Conservation (phyloP, 164 flowering plant genomes). For the Chloranthus sessilifolius region DNA sequence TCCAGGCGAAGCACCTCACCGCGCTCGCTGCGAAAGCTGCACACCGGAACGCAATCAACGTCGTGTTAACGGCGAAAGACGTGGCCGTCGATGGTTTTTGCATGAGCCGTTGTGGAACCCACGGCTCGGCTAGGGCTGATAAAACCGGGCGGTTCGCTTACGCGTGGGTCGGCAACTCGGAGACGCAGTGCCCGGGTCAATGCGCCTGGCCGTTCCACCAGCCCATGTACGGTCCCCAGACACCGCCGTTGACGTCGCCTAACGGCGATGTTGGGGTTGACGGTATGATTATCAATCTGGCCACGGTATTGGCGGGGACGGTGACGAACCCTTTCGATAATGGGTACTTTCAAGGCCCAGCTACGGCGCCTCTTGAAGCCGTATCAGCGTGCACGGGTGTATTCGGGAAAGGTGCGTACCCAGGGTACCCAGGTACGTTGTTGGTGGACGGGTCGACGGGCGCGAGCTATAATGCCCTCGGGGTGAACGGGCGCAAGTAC, state of each 20-base stretch:
- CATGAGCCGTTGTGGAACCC: slow-evolving; percentile 47
- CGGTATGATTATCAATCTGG: slow-evolving; percentile 79
- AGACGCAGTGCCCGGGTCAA: slow-evolving; percentile 74
- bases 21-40: slow-evolving; percentile 29
- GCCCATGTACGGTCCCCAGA: slow-evolving; percentile 78
- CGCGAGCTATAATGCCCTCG: slow-evolving; percentile 77
- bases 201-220: slow-evolving; percentile 95
- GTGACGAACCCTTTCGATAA: slow-evolving; percentile 69
- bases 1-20: slow-evolving; percentile 26
- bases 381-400: slow-evolving; percentile 75
- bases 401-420: slow-evolving; percentile 68
- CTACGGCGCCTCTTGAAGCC: slow-evolving; percentile 67
- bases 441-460: slow-evolving; percentile 50
- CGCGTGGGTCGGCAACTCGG: slow-evolving; percentile 85
- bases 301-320: slow-evolving; percentile 65
- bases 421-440: slow-evolving; percentile 69
- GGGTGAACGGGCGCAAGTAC: slow-evolving; percentile 54
- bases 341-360: slow-evolving; percentile 74
- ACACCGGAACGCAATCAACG: slow-evolving; percentile 22
- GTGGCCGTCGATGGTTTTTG: slow-evolving; percentile 55
- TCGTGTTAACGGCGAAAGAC: slow-evolving; percentile 54
- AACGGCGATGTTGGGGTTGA: slow-evolving; percentile 83
- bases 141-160: slow-evolving; percentile 28
- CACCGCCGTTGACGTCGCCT: slow-evolving; percentile 66
- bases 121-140: slow-evolving; percentile 27